Conservation (phyloP, 495 filamentous ascomycete species). For the Trichoderma reesei region DNA sequence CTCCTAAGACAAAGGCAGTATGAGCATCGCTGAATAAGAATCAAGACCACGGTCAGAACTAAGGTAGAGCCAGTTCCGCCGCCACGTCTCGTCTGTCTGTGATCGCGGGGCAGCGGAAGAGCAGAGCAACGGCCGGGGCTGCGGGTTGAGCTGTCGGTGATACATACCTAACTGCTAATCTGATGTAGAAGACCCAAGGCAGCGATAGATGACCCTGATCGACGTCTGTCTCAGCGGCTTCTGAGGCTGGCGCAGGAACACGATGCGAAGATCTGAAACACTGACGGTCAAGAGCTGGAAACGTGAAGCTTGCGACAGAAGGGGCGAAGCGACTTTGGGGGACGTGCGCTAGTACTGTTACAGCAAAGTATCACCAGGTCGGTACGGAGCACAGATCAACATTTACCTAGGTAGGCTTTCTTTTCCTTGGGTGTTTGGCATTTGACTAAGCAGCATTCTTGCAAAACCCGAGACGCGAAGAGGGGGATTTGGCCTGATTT, state of each 20-base stretch:
- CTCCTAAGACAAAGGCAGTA: neutral
- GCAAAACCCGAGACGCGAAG: neutral
- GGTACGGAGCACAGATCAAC: no score
- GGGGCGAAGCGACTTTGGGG: neutral
- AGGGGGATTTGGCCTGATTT: neutral
- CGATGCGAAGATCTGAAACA: neutral
- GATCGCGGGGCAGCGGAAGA: constrained; percentile 2
- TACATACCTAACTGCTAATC: neutral
- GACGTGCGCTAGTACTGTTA: neutral
- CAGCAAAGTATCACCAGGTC: neutral
- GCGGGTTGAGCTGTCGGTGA: neutral
- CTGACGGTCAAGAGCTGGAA: neutral
- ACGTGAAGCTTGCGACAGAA: neutral
- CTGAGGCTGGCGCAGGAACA: neutral
- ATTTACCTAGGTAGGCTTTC: no score
- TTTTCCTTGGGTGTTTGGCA: neutral
- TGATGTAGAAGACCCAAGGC: no score
- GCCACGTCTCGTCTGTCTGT: neutral
- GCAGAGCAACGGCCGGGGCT: no score
- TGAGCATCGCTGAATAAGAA: neutral
- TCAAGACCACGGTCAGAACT: neutral
- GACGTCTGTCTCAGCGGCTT: neutral
- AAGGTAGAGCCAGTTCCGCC: neutral
- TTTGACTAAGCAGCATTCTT: neutral
- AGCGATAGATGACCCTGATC: no score